Evolutionary conservation across 2,329 filamentous ascomycete genomes (phyloP).

Genomic region (Bimuria novae-zelandiae): DNA sequence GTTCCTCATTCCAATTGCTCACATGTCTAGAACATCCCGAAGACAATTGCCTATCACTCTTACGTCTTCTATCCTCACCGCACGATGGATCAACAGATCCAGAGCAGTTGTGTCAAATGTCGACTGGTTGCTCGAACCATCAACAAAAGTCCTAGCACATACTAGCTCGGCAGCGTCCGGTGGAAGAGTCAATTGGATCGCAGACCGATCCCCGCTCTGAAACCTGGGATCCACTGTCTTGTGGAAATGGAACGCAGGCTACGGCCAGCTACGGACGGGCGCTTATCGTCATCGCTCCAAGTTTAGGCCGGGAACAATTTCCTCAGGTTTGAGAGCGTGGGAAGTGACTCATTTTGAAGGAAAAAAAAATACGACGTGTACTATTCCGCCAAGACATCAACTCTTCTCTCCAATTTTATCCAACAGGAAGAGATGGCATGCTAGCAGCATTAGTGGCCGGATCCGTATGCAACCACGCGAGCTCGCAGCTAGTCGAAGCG

Average conservation of each 20-base stretch:
- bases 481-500: too few species aligned
- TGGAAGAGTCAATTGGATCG: constrained; percentile 26
- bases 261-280: constrained; percentile 11
- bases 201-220: constrained; percentile 29
- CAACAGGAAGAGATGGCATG: constrained; percentile 22
- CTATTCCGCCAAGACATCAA: constrained; percentile 25
- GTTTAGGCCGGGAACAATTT: constrained; percentile 19
- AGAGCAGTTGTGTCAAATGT: constrained; percentile 21
- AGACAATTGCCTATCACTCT: constrained; percentile 4
- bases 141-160: constrained; percentile 20
- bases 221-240: constrained; percentile 22
- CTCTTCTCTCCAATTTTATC: constrained; percentile 14
- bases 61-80: constrained; percentile 22
- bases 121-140: constrained; percentile 17
- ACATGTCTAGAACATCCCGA: constrained; percentile 20
- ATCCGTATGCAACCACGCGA: constrained; percentile 7
- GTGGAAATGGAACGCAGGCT: constrained; percentile 11
- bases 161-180: constrained; percentile 5
- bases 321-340: constrained; percentile 8
- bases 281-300: constrained; percentile 25
- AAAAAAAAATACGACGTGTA: constrained; percentile 23
- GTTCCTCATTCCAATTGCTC: constrained; percentile 15
- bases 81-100: constrained; percentile 23
- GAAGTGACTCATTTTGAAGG: constrained; percentile 23
- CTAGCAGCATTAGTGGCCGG: constrained; percentile 24